phyloP scores from a whole-genome alignment of 305 asterid species.

The Salvia sclarea region DNA sequence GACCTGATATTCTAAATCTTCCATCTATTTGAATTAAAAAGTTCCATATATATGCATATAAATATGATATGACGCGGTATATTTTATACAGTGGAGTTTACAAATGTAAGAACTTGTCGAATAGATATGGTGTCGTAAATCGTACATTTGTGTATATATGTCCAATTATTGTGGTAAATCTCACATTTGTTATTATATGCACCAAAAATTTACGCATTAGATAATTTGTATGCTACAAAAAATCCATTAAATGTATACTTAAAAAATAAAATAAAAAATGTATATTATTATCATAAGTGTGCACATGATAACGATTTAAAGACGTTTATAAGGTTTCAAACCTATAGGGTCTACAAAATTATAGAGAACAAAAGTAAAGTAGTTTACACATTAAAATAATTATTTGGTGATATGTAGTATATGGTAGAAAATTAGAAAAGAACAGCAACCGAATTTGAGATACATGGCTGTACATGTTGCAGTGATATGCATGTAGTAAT shows the following conservation, averaged over 20 bases:
- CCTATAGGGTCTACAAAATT: not conserved
- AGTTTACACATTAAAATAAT: not conserved
- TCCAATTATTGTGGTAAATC: not conserved
- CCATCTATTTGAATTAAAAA: not conserved
- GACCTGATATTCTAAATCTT: not conserved
- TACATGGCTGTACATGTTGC: not conserved
- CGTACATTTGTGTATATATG: not conserved
- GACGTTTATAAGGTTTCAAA: not conserved
- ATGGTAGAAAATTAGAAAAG: not conserved
- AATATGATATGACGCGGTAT: not conserved
- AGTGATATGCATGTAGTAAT: slow-evolving; percentile 24
- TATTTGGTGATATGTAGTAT: not conserved
- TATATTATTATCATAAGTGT: no score
- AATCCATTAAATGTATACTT: not conserved
- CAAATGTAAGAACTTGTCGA: not conserved
- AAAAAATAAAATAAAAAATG: no score
- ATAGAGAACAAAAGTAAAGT: not conserved
- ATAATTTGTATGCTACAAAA: not conserved
- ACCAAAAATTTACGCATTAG: not conserved
- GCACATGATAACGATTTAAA: no score
- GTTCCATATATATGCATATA: not conserved
- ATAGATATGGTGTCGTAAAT: not conserved
- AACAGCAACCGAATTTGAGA: not conserved
- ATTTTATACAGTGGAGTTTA: not conserved
- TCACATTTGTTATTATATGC: not conserved